Base-by-base conservation (phyloP, 306 rosid genomes). In the Cucurbita pepo region DNA sequence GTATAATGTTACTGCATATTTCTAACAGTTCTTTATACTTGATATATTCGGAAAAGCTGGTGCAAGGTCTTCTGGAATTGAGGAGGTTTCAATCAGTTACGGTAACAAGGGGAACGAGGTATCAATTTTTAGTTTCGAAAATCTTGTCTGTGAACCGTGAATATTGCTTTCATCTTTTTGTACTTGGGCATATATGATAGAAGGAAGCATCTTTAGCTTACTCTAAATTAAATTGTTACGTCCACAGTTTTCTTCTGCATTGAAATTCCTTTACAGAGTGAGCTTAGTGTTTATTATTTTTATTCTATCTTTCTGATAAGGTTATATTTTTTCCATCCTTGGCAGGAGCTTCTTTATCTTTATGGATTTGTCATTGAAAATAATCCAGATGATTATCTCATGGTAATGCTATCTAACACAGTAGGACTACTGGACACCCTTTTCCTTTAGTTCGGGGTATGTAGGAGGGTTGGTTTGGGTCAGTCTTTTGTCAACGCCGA, bases 71-170 rank as follows among this genome's bases (percentile, higher is more conserved):
- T 79, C 78, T 58, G 83, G 79, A 77, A 75, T 63, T 34, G 86
- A 48, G 82, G 95, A 94, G 81, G 90, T 94, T 79, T 80, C 88
- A 80, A 91, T 94, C 75, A 91, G 99, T 60, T 91, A 94, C 57
- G 96, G 97, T 73, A 81, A 84, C 91, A 94, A 94, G 77, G 99
- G 97, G 60, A 91, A 89, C 69, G 97, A 91, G 99, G 99, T 94
- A 88, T 78, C 74, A 2, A 51, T 60, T 60, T 25, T 47, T 73
- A 45, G 51, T 64, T 15, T 55, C 16, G 40, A 56, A 10, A 43
- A 47, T 64, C 18, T 66, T 45, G 36, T 66, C 6, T 14, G 7
- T 47, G 52, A 45, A 47, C 18, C 43, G 34, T 8, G 12, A 19
- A 19, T 19, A 43, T 19, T 65, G 38, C 6, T 65, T 43, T 65